These are phyloP conservation scores for Rubia occidens DNA, from an alignment of 305 asterid genomes.

Conservation along the genomic window DNA sequence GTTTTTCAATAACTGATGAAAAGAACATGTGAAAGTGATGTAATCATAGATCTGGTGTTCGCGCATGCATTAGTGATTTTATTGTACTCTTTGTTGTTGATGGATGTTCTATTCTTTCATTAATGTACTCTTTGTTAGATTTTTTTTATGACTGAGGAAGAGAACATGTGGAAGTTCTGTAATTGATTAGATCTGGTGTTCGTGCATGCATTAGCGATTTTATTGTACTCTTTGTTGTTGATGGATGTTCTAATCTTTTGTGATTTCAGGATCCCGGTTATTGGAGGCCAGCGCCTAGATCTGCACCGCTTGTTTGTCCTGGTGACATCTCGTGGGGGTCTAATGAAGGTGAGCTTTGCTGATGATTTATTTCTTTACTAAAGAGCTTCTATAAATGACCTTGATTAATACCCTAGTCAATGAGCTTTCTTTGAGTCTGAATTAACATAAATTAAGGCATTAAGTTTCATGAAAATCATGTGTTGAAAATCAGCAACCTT, in stretches of 20 bases:
- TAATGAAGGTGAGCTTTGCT: slow-evolving; percentile 36
- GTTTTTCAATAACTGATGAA: neutral
- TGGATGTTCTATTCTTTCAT: neutral
- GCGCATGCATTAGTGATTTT: neutral
- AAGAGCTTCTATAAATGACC: neutral
- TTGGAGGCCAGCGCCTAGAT: slow-evolving; percentile 71
- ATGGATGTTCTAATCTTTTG: neutral
- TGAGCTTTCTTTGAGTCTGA: neutral
- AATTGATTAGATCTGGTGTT: neutral
- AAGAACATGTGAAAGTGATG: neutral
- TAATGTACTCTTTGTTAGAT: neutral
- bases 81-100: neutral
- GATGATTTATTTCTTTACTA: neutral
- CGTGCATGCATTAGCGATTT: neutral
- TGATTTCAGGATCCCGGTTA: slow-evolving; percentile 53
- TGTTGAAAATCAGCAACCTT: slow-evolving; percentile 1
- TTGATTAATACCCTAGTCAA: neutral
- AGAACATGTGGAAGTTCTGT: neutral
- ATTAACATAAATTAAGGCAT: neutral
- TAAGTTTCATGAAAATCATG: neutral
- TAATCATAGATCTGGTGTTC: neutral
- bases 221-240: neutral
- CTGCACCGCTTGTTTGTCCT: slow-evolving; percentile 71
- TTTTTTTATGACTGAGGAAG: neutral
- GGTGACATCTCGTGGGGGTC: slow-evolving; percentile 85